phyloP scores from a whole-genome alignment of 768 basidiomycete genomes.

The Roridomyces roridus region DNA sequence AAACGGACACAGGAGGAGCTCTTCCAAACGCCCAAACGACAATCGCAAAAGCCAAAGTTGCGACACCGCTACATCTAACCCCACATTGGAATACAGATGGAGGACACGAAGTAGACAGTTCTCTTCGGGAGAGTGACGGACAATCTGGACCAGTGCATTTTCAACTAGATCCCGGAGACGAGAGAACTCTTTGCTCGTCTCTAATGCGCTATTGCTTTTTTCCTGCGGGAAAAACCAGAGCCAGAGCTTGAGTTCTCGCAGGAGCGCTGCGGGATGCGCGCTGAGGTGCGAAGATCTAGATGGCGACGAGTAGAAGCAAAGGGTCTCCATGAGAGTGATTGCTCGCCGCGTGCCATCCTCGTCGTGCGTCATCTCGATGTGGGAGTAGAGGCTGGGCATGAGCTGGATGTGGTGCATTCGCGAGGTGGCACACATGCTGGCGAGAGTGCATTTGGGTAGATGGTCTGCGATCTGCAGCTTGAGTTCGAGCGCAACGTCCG shows the following conservation, averaged over 20 bases:
- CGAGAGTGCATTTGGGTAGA: not conserved
- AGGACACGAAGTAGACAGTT: too few relatives aligned
- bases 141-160: too few relatives aligned
- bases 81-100: too few relatives aligned
- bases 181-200: conserved; percentile 2
- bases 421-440: conserved; percentile 1
- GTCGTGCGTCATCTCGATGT: not conserved
- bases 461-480: conserved; percentile 1
- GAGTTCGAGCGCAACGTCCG: conserved; percentile 6
- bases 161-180: too few relatives aligned
- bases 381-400: not conserved
- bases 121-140: too few relatives aligned
- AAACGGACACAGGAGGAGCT: too few relatives aligned
- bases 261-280: conserved; percentile 5
- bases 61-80: too few relatives aligned
- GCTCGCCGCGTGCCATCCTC: not conserved
- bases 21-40: too few relatives aligned
- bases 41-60: too few relatives aligned
- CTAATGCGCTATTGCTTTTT: not conserved
- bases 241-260: too few relatives aligned
- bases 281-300: not conserved
- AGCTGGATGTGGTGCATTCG: not conserved
- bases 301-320: not conserved
- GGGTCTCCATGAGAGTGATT: not conserved
- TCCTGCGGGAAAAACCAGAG: not conserved